A percentile compares a stretch with the other conserved stretches of the same genome.
phyloP scores from a whole-genome alignment of 129 eudicot species.

The Mikania micrantha region DNA sequence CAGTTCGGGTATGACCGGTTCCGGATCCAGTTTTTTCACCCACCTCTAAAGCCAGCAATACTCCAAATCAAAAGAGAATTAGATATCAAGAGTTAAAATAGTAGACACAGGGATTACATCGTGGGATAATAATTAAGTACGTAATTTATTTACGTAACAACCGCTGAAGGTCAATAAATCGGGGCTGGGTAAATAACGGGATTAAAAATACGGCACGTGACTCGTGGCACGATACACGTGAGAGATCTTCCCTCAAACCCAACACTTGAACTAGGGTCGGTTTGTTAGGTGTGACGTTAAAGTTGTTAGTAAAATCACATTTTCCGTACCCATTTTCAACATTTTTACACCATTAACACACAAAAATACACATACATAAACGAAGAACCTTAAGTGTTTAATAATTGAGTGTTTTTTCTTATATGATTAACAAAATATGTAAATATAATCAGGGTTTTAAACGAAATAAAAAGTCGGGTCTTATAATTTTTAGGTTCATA shows the following conservation, averaged over 20 bases:
- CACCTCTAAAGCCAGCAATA: too few relatives aligned
- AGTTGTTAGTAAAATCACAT: slow-evolving; percentile 41
- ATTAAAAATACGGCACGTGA: slow-evolving; percentile 35
- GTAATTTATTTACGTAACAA: slow-evolving; percentile 3
- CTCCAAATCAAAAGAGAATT: too few relatives aligned
- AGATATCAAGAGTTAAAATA: too few relatives aligned
- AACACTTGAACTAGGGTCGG: slow-evolving; percentile 34
- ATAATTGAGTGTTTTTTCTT: too few relatives aligned
- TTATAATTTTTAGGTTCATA: too few relatives aligned
- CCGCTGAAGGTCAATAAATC: slow-evolving; percentile 23
- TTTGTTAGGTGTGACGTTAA: slow-evolving; percentile 37
- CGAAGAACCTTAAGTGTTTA: too few relatives aligned
- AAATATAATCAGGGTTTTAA: too few relatives aligned
- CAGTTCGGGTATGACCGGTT: too few relatives aligned
- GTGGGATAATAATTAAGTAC: slow-evolving; percentile 13
- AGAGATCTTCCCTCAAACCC: slow-evolving; percentile 22
- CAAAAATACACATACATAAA: too few relatives aligned
- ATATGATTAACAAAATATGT: too few relatives aligned
- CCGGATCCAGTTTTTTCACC: too few relatives aligned
- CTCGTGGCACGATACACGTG: slow-evolving; percentile 40
- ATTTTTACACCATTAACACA: neutral
- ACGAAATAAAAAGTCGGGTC: too few relatives aligned
- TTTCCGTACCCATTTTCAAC: neutral
- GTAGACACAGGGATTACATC: slow-evolving; percentile 8
- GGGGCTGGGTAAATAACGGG: slow-evolving; percentile 6